These are phyloP conservation scores for Pythium diclinum DNA, from an alignment of 352 stramenopile species.

Conservation along the genomic window DNA sequence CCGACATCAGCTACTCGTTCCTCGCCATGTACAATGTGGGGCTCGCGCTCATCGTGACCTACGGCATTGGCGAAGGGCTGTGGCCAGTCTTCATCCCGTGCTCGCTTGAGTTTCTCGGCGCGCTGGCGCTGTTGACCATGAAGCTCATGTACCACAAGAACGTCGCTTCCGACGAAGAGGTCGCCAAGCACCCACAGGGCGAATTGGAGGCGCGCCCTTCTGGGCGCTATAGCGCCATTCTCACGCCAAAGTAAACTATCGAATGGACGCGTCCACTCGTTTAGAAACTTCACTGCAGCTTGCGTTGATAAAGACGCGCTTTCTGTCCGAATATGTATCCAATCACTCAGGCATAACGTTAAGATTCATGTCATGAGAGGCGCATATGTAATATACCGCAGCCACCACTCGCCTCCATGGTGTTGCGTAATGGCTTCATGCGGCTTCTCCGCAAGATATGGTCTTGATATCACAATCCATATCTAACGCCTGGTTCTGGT, in stretches of 20 bases:
- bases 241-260: not conserved
- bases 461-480: not conserved
- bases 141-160: slow-evolving; percentile 43
- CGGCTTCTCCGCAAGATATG: not conserved
- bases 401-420: too few species aligned
- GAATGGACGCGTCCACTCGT: not conserved
- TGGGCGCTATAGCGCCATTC: not conserved
- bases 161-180: slow-evolving; percentile 19
- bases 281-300: not conserved
- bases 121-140: slow-evolving; percentile 39
- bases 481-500: not conserved
- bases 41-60: slow-evolving; percentile 37
- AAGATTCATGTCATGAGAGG: too few species aligned
- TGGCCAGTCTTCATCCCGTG: slow-evolving; percentile 62
- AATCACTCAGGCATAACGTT: too few species aligned
- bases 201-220: not conserved
- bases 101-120: slow-evolving; percentile 38
- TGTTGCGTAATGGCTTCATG: not conserved
- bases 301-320: too few species aligned
- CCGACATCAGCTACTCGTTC: slow-evolving; percentile 53
- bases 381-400: too few species aligned
- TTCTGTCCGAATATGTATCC: too few species aligned
- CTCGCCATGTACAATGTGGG: slow-evolving; percentile 44
- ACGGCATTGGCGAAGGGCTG: slow-evolving; percentile 46
- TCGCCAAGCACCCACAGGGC: slow-evolving; percentile 9